Conservation (phyloP, 129 eudicot genomes). For the sunflower (Helianthus annuus) region DNA sequence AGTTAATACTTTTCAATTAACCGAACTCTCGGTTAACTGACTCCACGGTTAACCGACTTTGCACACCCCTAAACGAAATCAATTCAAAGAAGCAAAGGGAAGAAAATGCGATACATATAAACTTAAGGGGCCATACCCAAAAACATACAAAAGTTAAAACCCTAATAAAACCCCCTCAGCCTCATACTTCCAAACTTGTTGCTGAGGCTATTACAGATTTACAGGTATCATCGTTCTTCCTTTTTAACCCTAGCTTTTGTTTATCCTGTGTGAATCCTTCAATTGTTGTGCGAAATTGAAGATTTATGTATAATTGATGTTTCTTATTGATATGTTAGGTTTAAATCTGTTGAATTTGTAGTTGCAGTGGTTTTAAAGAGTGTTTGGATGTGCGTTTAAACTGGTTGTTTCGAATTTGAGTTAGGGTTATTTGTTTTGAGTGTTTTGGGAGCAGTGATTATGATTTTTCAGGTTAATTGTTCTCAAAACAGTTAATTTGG, state of each 20-base stretch:
- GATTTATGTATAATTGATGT: conserved; percentile 16
- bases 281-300: conserved; percentile 42
- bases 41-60: no score
- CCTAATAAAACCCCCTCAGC: conserved; percentile 23
- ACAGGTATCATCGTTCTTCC: conserved; percentile 22
- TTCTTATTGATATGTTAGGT: conserved; percentile 25
- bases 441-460: not conserved
- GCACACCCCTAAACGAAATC: no score
- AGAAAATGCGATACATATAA: not conserved
- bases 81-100: not conserved
- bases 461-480: not conserved
- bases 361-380: not conserved
- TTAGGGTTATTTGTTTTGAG: not conserved
- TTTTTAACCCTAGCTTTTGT: not conserved
- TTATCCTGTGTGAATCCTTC: conserved; percentile 1
- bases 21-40: no score
- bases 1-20: no score
- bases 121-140: conserved; percentile 13
- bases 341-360: not conserved
- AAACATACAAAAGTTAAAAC: conserved; percentile 7
- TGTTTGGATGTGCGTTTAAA: conserved; percentile 6
- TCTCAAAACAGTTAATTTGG: not conserved
- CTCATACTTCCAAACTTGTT: not conserved
- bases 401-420: not conserved
- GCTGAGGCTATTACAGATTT: conserved; percentile 11